A percentile compares a stretch with the other conserved stretches of the same genome.
Conservation (phyloP, 148 eudicot genomes). For the Vaccinium vitisidaea region DNA sequence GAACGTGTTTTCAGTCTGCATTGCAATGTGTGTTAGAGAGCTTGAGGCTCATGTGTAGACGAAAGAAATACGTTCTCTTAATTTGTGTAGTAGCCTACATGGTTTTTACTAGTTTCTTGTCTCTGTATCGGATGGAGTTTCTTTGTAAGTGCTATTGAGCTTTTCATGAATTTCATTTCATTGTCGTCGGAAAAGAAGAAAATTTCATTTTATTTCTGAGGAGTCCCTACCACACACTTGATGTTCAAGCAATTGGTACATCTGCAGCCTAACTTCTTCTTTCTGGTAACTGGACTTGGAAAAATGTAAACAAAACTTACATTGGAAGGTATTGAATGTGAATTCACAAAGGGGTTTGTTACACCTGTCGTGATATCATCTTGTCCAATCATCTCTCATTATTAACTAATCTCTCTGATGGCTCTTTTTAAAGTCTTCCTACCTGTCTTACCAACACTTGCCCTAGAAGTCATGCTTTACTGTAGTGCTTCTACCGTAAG, state of each 20-base stretch:
- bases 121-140: background rate
- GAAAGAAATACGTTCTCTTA: background rate
- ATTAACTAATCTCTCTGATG: background rate
- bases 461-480: background rate
- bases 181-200: background rate
- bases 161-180: background rate
- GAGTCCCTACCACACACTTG: background rate
- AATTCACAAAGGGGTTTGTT: conserved; percentile 4
- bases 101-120: background rate
- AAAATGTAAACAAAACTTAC: background rate
- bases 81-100: no score
- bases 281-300: background rate
- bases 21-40: background rate
- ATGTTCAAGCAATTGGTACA: conserved; percentile 5
- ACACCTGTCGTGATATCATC: background rate
- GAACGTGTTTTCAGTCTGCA: background rate
- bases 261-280: conserved; percentile 2
- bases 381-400: background rate
- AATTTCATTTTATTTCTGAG: no score
- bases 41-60: background rate
- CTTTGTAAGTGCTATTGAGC: background rate
- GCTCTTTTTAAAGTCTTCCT: background rate
- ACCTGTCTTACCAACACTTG: background rate
- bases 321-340: background rate
- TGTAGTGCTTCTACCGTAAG: background rate